phyloP scores from a whole-genome alignment of 2,329 filamentous ascomycete species.

The Stenocarpella maydis region DNA sequence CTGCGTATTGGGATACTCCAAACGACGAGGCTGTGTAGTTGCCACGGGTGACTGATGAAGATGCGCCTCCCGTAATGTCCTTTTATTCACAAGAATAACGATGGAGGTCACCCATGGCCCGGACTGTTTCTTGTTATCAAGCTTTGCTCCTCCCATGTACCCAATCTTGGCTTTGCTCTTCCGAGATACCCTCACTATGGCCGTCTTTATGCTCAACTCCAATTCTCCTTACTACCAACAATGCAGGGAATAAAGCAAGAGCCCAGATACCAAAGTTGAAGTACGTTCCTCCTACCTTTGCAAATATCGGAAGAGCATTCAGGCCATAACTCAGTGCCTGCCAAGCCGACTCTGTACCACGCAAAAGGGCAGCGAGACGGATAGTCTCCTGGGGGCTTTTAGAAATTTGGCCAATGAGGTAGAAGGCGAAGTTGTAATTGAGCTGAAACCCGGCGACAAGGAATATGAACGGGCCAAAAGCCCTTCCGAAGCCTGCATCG shows the following conservation, averaged over 20 bases:
- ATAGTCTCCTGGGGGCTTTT: slow-evolving; percentile 8
- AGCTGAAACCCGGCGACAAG: slow-evolving; percentile 10
- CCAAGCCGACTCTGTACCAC: slow-evolving; percentile 5
- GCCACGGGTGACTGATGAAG: too few species aligned
- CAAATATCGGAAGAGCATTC: neutral
- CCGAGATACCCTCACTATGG: neutral
- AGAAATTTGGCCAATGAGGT: neutral
- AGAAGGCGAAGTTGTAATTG: slow-evolving; percentile 10
- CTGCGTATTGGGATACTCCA: slow-evolving; percentile 41
- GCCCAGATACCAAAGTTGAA: slow-evolving; percentile 5
- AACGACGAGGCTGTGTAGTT: too few species aligned
- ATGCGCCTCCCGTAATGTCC: too few species aligned
- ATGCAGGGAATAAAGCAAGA: neutral
- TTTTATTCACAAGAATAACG: too few species aligned
- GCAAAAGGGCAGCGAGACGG: neutral
- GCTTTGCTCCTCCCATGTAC: neutral
- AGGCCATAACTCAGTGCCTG: slow-evolving; percentile 1
- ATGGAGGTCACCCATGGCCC: too few species aligned
- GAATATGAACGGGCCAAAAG: slow-evolving; percentile 1
- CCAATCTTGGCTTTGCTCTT: neutral
- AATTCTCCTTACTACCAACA: neutral
- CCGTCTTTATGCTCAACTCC: neutral
- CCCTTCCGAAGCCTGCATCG: slow-evolving; percentile 8
- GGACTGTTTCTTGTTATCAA: too few species aligned
- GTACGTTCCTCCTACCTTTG: neutral